phyloP scores from a whole-genome alignment of 2,329 filamentous ascomycete species.

The Alternaria sp. region DNA sequence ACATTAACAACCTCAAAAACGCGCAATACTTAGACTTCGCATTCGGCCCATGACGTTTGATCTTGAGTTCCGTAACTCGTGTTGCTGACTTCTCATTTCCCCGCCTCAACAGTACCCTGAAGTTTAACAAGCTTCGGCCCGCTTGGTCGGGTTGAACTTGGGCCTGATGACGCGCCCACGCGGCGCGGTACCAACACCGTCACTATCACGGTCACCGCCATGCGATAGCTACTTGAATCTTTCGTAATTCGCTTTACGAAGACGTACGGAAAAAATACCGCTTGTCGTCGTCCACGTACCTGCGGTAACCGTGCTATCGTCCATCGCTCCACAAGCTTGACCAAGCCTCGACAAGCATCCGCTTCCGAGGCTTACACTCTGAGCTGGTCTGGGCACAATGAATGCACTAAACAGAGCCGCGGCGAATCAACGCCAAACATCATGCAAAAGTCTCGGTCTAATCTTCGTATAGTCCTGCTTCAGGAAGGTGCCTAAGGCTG shows the following conservation, averaged over 20 bases:
- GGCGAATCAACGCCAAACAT: conserved; percentile 7
- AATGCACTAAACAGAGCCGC: conserved; percentile 1
- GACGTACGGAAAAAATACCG: background rate
- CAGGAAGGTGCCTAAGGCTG: conserved; percentile 20
- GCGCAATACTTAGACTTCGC: background rate
- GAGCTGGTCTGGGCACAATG: background rate
- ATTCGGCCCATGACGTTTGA: background rate
- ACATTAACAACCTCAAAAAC: background rate
- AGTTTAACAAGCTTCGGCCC: background rate
- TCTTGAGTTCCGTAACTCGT: background rate
- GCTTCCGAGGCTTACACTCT: conserved; percentile 18
- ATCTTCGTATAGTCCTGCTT: conserved; percentile 7
- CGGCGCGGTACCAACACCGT: background rate
- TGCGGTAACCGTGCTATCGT: background rate
- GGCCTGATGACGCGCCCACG: background rate
- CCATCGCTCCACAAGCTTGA: background rate
- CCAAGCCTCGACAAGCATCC: conserved; percentile 27
- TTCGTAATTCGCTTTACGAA: background rate
- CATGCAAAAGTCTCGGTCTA: background rate
- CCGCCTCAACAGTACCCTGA: background rate
- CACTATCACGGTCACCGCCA: background rate
- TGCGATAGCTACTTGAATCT: background rate
- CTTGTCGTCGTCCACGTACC: background rate
- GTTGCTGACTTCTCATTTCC: background rate
- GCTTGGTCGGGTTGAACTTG: background rate